phyloP scores from a whole-genome alignment of 2,329 filamentous ascomycete species.

The Fusarium sp. region DNA sequence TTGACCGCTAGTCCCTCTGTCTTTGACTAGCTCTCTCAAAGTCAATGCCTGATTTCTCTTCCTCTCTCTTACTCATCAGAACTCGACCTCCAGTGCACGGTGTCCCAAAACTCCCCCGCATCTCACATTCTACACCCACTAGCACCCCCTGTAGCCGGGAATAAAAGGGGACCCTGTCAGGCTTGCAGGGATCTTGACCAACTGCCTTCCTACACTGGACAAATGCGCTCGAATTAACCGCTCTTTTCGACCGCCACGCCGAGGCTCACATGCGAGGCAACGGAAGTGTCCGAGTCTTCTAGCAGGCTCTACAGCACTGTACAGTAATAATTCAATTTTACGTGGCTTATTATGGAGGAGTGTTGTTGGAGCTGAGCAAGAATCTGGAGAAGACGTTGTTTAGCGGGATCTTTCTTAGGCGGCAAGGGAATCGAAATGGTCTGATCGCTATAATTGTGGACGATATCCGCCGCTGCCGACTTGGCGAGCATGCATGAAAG shows the following conservation, averaged over 20 bases:
- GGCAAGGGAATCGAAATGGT: constrained; percentile 4
- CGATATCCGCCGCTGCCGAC: constrained; percentile 31
- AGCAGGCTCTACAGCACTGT: neutral
- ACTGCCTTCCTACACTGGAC: constrained; percentile 37
- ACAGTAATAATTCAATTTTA: neutral
- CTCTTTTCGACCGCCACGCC: constrained; percentile 37
- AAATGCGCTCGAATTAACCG: constrained; percentile 13
- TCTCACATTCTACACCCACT: neutral
- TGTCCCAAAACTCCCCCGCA: constrained; percentile 40
- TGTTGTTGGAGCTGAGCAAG: neutral
- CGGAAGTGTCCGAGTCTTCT: neutral
- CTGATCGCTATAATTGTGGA: constrained; percentile 5
- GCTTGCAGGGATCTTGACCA: constrained; percentile 19
- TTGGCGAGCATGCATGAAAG: constrained; percentile 22
- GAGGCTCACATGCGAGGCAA: constrained; percentile 34
- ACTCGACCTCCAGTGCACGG: constrained; percentile 6
- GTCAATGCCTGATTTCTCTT: neutral
- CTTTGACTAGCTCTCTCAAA: neutral
- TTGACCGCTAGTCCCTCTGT: neutral
- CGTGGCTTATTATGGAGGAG: neutral
- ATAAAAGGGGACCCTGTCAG: constrained; percentile 16
- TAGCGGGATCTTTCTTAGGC: neutral
- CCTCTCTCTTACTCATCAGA: neutral
- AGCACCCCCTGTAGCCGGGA: constrained; percentile 23
- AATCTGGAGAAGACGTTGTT: neutral